Base-by-base conservation (phyloP, 192 early-diverging fungal genomes). In the Linnemannia exigua region DNA sequence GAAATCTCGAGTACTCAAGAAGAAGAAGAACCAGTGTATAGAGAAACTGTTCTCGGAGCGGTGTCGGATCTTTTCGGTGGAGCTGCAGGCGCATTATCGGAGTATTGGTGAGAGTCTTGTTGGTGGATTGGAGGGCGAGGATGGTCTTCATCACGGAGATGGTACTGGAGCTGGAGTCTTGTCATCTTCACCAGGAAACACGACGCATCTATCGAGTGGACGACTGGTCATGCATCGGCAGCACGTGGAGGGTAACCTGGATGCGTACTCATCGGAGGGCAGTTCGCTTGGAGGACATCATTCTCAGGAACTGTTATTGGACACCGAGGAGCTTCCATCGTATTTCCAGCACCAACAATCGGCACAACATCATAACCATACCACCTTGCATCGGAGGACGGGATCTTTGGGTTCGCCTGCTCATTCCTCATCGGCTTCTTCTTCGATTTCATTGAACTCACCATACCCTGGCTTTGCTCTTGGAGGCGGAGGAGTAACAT, bases 41-140 rank as follows among this genome's bases (percentile, higher is more conserved):
- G 84, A 86, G 38, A 70, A 80, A 31, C 63, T 86, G 19, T 86
- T 86, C 69, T 78, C 79, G 33, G 84, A 86, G 63, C 84, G 84
- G 14, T 86, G 78, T 63, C 79, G 38, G 51, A 86, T 86, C 33
- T 79, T 86, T 67, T 86, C 84, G 25, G 67, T 76, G 0, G 78
- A 79, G 37, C 63, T 86, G 16, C 84, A 86, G 51, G 79, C 67
- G n/a, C 78, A 86, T 47, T 86, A 86, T 31, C 71, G 84, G 28
- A 86, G 75, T 52, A 50, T 86, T 41, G 84, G 84, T 15, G 78
- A 79, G 28, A 79, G 84, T 67, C 76, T 83, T 31, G 74, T 47
- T 2, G 52, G 67, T 9, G 80, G 68, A 33, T 78, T 35, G 12
- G n/a, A 25, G 1, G 74, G 19, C 12, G 48, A 25, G 3, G 19